These are phyloP conservation scores for Phytophthora nicotianae DNA, from an alignment of 352 stramenopile species.

Conservation along the genomic window DNA sequence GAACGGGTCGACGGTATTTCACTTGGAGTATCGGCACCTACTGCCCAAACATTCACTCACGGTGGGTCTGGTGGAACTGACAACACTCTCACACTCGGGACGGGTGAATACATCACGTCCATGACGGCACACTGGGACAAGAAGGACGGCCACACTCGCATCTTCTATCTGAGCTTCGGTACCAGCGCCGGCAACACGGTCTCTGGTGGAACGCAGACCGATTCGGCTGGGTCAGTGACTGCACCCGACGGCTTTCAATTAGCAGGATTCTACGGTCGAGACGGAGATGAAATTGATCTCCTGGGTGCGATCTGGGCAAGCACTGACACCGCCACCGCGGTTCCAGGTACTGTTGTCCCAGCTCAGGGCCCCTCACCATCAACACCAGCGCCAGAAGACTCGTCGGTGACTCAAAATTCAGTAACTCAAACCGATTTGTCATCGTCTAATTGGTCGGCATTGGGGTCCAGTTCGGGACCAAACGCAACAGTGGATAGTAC, in stretches of 20 bases:
- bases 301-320: slow-evolving; percentile 41
- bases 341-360: neutral
- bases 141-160: slow-evolving; percentile 18
- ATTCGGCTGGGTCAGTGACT: slow-evolving; percentile 20
- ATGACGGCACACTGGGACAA: slow-evolving; percentile 34
- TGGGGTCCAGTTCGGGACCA: too few species aligned
- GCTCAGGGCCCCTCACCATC: too few species aligned
- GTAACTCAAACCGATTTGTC: too few species aligned
- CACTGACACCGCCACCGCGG: slow-evolving; percentile 5
- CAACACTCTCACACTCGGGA: slow-evolving; percentile 7
- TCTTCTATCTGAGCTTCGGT: slow-evolving; percentile 48
- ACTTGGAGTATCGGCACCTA: slow-evolving; percentile 19
- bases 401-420: too few species aligned
- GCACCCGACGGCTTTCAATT: slow-evolving; percentile 51
- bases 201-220: slow-evolving; percentile 35
- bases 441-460: too few species aligned
- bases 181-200: slow-evolving; percentile 49
- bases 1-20: slow-evolving; percentile 26
- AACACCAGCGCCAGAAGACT: neutral
- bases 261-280: slow-evolving; percentile 53
- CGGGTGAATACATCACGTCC: slow-evolving; percentile 24
- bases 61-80: slow-evolving; percentile 20
- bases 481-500: too few species aligned
- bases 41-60: slow-evolving; percentile 24
- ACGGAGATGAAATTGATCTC: slow-evolving; percentile 40